Percentiles rank a stretch among this genome's conserved stretches.
Conservation (phyloP, 768 basidiomycete species). For the Floccularia luteovirens region DNA sequence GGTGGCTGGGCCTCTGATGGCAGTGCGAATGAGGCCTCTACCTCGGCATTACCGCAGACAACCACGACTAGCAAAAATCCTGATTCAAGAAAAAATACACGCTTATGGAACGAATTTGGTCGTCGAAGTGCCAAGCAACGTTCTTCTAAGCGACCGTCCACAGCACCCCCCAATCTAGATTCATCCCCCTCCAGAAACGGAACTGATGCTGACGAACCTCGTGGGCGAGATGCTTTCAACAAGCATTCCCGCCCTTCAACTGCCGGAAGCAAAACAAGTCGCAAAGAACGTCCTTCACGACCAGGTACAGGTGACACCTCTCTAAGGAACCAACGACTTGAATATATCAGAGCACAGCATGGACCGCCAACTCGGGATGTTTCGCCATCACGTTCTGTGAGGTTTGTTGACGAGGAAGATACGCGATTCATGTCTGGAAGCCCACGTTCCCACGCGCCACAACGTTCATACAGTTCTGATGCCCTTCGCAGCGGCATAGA, state of each 20-base stretch:
- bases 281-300: conserved; percentile 7
- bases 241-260: neutral
- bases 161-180: neutral
- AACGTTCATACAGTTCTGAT: too few relatives aligned
- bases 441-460: too few relatives aligned
- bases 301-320: conserved; percentile 17
- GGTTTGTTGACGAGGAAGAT: conserved; percentile 25
- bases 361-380: conserved; percentile 26
- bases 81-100: conserved; percentile 5
- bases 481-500: too few relatives aligned
- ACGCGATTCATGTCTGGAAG: too few relatives aligned
- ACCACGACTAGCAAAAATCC: neutral
- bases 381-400: conserved; percentile 37
- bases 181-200: neutral
- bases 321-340: conserved; percentile 21
- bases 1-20: conserved; percentile 62
- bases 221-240: neutral
- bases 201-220: neutral
- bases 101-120: neutral
- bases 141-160: too few relatives aligned
- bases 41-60: neutral
- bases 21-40: conserved; percentile 12
- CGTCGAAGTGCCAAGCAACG: neutral
- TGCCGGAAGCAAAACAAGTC: conserved; percentile 7
- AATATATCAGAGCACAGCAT: conserved; percentile 21